Base-by-base conservation (phyloP, 495 filamentous ascomycete species). In the Podospora pseudoanserina region DNA sequence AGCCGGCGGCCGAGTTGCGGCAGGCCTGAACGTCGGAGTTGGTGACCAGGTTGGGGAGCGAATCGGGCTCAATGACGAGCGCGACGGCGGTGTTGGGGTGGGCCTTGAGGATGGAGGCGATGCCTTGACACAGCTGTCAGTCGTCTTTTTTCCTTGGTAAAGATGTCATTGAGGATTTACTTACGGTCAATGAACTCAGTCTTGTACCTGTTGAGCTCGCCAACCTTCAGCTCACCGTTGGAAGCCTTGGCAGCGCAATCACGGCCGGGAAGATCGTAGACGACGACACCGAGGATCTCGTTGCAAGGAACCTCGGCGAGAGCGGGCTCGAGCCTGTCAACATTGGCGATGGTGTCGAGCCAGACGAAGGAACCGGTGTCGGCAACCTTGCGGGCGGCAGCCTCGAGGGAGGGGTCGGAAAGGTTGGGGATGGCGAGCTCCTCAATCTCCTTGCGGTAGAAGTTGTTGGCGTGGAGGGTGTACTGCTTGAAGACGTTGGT, bases 21-120 rank as follows among this genome's bases (percentile, higher is more conserved):
- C 91, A 94, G 59, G 90, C 86, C 20, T 80, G 64, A 49, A 88
- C 77, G 74, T 82, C 81, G 75, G 83, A 70, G 80, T 94, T 93
- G 79, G 91, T 94, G 71, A 93, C 87, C 72, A 93, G 77, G 82
- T 94, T 94, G 70, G 90, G 88, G 55, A 93, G 84, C 67, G 88
- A 90, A 80, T 93, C 91, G 69, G 91, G 91, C 79, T 94, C 91
- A 71, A 85, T 84, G 73, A 88, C 78, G 64, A 90, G 80, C 54
- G 79, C 79, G 64, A 86, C 78, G 63, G 83, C 80, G 65, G 80
- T 81, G 75, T 86, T 85, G 71, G 84, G 80, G 80, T 85, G 82
- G 18, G 80, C 79, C 76, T 84, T 81, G 69, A 87, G 68, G 70
- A 84, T 81, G 66, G 71, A 72, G 76, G 85, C 87, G 76, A 92